A percentile compares a stretch with the other conserved stretches of the same genome.
Evolutionary conservation across 2,329 filamentous ascomycete genomes (phyloP).

Genomic region (Tolypocladium sp.): DNA sequence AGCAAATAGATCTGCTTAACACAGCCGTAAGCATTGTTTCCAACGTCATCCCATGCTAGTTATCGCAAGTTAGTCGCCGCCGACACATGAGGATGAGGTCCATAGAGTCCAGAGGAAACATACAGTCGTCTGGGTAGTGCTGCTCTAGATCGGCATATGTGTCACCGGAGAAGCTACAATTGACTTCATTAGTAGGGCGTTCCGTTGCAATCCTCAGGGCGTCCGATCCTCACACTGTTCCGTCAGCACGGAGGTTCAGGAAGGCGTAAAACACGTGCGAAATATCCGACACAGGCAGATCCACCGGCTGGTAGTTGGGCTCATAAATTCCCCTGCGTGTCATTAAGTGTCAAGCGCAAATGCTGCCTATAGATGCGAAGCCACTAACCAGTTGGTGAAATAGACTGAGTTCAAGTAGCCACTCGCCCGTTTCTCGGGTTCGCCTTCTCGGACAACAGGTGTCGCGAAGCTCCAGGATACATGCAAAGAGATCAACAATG

Average conservation of each 20-base stretch:
- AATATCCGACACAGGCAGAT: constrained; percentile 59
- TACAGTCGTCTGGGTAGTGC: constrained; percentile 57
- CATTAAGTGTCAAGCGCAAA: too few species aligned
- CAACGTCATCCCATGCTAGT: constrained; percentile 36
- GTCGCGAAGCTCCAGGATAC: too few species aligned
- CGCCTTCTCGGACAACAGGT: too few species aligned
- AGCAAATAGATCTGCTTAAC: constrained; percentile 67
- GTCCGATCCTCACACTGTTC: constrained; percentile 50
- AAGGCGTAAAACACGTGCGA: constrained; percentile 75
- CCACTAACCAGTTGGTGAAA: background rate
- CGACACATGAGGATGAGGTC: background rate
- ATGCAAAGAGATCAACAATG: too few species aligned
- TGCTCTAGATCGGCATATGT: constrained; percentile 59
- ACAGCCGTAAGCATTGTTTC: constrained; percentile 68
- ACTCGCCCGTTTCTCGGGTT: too few species aligned
- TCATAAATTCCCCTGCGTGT: constrained; percentile 57
- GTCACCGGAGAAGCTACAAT: constrained; percentile 48
- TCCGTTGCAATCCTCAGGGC: background rate
- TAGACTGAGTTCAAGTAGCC: background rate
- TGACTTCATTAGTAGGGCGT: background rate
- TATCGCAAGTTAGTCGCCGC: background rate
- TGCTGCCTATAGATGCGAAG: too few species aligned
- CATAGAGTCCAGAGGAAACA: constrained; percentile 6
- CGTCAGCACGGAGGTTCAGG: constrained; percentile 62
- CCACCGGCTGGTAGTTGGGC: constrained; percentile 60